Evolutionary conservation across 805 yeast genomes (phyloP).

Genomic region (Myxozyma nipponensis): DNA sequence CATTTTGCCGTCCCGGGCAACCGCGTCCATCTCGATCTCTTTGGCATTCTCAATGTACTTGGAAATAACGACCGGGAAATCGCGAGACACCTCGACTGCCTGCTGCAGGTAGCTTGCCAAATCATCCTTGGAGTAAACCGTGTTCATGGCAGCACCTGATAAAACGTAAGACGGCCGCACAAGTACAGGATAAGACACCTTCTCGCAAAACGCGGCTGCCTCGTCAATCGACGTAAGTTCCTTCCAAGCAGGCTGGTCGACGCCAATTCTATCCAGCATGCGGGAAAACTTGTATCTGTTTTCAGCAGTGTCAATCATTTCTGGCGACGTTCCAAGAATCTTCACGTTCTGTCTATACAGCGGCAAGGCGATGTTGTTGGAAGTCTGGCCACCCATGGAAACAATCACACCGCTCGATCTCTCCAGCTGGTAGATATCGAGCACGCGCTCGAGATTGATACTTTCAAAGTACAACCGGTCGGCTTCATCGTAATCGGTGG

Average conservation of each 20-base stretch:
- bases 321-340: slow-evolving; percentile 95
- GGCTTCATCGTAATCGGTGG: slow-evolving; percentile 98
- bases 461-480: slow-evolving; percentile 96
- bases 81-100: slow-evolving; percentile 97
- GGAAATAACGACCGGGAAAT: slow-evolving; percentile 95
- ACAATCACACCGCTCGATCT: slow-evolving; percentile 86
- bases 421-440: slow-evolving; percentile 92
- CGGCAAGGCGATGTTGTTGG: slow-evolving; percentile 91
- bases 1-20: slow-evolving; percentile 89
- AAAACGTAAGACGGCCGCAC: slow-evolving; percentile 97
- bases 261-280: slow-evolving; percentile 93
- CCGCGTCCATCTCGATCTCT: slow-evolving; percentile 99
- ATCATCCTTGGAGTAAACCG: slow-evolving; percentile 86
- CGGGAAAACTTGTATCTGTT: slow-evolving; percentile 96
- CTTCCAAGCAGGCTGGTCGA: slow-evolving; percentile 99
- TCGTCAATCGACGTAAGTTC: slow-evolving; percentile 89
- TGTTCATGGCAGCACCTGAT: slow-evolving; percentile 99
- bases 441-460: slow-evolving; percentile 85
- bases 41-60: slow-evolving; percentile 95
- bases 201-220: slow-evolving; percentile 88
- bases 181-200: slow-evolving; percentile 87
- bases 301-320: slow-evolving; percentile 97
- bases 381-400: slow-evolving; percentile 98
- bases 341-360: slow-evolving; percentile 92
- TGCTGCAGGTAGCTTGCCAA: slow-evolving; percentile 81